Evolutionary conservation across 2,329 filamentous ascomycete species (phyloP).

Genomic region (Phyllosticta ampelicida): DNA sequence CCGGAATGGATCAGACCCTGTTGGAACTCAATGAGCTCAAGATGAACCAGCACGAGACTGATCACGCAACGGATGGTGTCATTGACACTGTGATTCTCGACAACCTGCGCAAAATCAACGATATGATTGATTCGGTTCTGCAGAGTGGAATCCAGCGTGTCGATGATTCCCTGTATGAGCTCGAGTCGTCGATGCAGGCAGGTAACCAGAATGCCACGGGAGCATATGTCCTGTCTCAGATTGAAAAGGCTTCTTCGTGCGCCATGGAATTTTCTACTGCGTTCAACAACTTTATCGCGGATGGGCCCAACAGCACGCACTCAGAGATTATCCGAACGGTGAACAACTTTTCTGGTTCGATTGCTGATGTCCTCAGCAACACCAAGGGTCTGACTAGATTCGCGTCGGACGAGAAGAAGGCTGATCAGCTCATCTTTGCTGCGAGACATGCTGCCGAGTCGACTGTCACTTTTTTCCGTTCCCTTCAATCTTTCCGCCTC

Average conservation of each 20-base stretch:
- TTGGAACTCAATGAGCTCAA: slow-evolving; percentile 84
- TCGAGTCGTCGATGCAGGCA: slow-evolving; percentile 96
- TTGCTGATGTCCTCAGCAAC: slow-evolving; percentile 90
- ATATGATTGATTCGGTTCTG: slow-evolving; percentile 93
- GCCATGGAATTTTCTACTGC: slow-evolving; percentile 96
- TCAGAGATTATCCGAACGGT: slow-evolving; percentile 88
- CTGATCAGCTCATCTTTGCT: slow-evolving; percentile 70
- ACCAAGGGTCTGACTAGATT: slow-evolving; percentile 90
- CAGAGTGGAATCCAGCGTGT: slow-evolving; percentile 88
- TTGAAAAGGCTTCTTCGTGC: slow-evolving; percentile 89
- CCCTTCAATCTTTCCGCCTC: slow-evolving; percentile 84
- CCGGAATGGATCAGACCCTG: slow-evolving; percentile 91
- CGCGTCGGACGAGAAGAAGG: slow-evolving; percentile 90
- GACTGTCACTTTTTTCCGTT: slow-evolving; percentile 90
- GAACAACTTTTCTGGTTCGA: slow-evolving; percentile 77
- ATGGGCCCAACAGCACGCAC: slow-evolving; percentile 83
- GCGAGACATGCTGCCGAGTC: slow-evolving; percentile 76
- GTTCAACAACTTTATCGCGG: slow-evolving; percentile 97
- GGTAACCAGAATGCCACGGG: slow-evolving; percentile 97
- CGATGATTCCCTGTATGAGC: slow-evolving; percentile 91
- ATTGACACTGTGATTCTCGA: slow-evolving; percentile 81
- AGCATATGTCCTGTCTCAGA: slow-evolving; percentile 87
- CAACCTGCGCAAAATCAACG: slow-evolving; percentile 87
- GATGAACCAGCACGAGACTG: slow-evolving; percentile 50
- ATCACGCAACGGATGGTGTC: slow-evolving; percentile 75